Evolutionary conservation across 805 yeast species (phyloP).

Genomic region (Yarrowia yakushimensis): DNA sequence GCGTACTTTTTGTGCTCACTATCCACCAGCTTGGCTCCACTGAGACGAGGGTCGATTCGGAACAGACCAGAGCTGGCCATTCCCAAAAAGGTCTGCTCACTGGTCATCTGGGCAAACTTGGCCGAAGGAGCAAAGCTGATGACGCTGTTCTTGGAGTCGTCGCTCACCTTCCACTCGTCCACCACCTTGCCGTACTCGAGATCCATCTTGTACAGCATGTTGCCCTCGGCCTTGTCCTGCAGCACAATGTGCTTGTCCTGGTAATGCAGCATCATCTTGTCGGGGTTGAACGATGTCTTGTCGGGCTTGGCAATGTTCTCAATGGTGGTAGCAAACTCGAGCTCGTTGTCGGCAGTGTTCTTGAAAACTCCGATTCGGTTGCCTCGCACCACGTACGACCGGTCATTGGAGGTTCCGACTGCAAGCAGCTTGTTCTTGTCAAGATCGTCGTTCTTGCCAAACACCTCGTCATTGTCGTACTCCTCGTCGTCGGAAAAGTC

Average conservation of each 20-base stretch:
- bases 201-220: slow-evolving; percentile 68
- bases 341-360: slow-evolving; percentile 47
- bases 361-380: slow-evolving; percentile 77
- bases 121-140: slow-evolving; percentile 64
- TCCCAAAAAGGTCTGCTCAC: slow-evolving; percentile 73
- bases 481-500: slow-evolving; percentile 40
- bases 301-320: slow-evolving; percentile 51
- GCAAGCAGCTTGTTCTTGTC: slow-evolving; percentile 59
- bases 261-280: slow-evolving; percentile 69
- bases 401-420: slow-evolving; percentile 64
- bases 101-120: slow-evolving; percentile 70
- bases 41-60: slow-evolving; percentile 74
- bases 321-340: slow-evolving; percentile 67
- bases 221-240: slow-evolving; percentile 48
- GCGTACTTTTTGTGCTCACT: slow-evolving; percentile 53
- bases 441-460: slow-evolving; percentile 35
- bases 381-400: slow-evolving; percentile 78
- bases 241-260: slow-evolving; percentile 67
- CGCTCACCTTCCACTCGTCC: slow-evolving; percentile 73
- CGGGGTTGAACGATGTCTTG: slow-evolving; percentile 54
- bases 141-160: slow-evolving; percentile 42
- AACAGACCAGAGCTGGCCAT: slow-evolving; percentile 62
- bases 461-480: slow-evolving; percentile 34
- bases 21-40: slow-evolving; percentile 56
- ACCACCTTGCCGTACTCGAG: slow-evolving; percentile 72